Evolutionary conservation across 495 filamentous ascomycete species (phyloP), one percentile per base, ranked within the genome.

Genomic region (Xylaria acuta): DNA sequence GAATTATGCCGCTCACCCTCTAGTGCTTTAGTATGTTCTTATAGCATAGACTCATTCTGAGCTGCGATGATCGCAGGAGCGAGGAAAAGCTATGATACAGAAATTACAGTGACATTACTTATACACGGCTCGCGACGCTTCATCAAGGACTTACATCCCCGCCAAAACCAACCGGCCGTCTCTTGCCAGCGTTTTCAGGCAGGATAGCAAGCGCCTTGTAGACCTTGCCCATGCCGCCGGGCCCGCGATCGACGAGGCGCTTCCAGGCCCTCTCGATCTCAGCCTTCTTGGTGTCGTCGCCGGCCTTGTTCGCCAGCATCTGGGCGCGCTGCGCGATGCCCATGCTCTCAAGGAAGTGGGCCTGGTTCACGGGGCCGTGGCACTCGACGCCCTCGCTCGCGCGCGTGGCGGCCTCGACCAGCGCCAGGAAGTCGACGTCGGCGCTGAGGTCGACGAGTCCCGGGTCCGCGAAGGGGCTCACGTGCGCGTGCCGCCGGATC

Each of bases 151-250:
- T 56, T 40, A 97, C 86, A 78, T 89, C 87, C 20, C 95, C 95
- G 0, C 95, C 96, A 86, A 99, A 98, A 30, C 96, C 96, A 74
- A 98, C 93, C 11, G 96, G 96, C 47, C 90, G 85, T 73, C 91
- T 85, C 77, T 81, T 82, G 4, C 93, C 94, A 25, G 84, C 88
- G 74, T 90, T 90, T 81, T 94, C 92, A 0, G 96, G 96, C 75
- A 98, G 82, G 73, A 99, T 92, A 38, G 95, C 91, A 88, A 99
- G 86, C 11, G 89, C 94, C 84, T 98, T 97, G 77, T 99, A 99
- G 59, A 98, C 81, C 83, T 90, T 92, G 3, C 96, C 96, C 96
- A 98, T 99, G 0, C 93, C 94, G 59, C 87, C 88, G 16, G 88
- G 90, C 0, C 91, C 88, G 45, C 91, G 84, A 79, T 96, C 95